These are phyloP conservation scores for Claviceps sorghi DNA, from an alignment of 2,329 filamentous ascomycete genomes.

Conservation along the genomic window DNA sequence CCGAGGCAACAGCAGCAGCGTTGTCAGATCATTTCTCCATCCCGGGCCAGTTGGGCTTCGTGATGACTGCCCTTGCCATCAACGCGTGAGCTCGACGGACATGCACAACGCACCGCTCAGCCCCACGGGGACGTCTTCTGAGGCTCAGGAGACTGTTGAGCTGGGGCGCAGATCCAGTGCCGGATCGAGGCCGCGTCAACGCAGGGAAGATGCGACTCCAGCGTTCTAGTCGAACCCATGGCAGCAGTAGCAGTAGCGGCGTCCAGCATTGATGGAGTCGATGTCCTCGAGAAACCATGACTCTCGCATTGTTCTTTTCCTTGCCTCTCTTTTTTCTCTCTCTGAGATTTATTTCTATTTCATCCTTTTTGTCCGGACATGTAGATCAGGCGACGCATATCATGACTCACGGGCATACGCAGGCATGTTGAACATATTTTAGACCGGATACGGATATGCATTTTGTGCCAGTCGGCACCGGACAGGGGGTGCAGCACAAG, in stretches of 20 bases:
- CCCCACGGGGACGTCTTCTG: constrained; percentile 10
- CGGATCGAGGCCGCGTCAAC: constrained; percentile 12
- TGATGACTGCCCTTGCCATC: constrained; percentile 11
- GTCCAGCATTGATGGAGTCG: background rate
- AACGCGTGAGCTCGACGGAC: constrained; percentile 15
- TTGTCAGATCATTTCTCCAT: constrained; percentile 32
- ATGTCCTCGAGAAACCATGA: background rate
- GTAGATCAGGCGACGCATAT: background rate
- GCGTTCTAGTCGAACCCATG: constrained; percentile 11
- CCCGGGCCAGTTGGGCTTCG: constrained; percentile 29
- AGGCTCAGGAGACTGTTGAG: constrained; percentile 15
- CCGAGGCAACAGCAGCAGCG: constrained; percentile 25
- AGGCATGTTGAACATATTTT: background rate
- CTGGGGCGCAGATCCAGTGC: constrained; percentile 14
- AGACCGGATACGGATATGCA: background rate
- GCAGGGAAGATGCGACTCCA: constrained; percentile 15
- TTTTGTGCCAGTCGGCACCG: background rate
- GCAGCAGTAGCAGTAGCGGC: background rate
- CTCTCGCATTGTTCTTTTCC: too few species aligned
- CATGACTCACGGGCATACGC: too few species aligned
- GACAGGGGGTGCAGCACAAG: background rate
- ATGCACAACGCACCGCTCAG: constrained; percentile 6
- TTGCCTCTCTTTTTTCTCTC: too few species aligned
- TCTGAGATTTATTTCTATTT: background rate
- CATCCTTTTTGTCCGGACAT: background rate